Evolutionary conservation across 805 yeast genomes (phyloP).

Genomic region (Zygotorulaspora florentina): DNA sequence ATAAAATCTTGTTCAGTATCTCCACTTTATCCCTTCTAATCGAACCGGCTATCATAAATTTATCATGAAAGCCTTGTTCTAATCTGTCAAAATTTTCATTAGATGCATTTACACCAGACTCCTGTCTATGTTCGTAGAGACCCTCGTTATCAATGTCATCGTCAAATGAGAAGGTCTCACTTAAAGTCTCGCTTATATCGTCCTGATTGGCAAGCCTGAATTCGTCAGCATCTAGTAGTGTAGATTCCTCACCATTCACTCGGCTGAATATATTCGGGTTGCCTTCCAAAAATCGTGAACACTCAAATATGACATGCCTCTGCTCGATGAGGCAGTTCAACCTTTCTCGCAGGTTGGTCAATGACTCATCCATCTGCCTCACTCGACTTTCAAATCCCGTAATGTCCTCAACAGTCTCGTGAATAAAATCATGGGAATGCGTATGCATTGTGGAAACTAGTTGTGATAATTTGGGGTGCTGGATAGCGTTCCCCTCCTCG

Average conservation of each 20-base stretch:
- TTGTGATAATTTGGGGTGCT: constrained; percentile 17
- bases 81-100: constrained; percentile 37
- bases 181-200: constrained; percentile 23
- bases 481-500: constrained; percentile 22
- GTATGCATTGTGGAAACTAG: constrained; percentile 24
- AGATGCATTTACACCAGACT: constrained; percentile 1
- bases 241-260: constrained; percentile 19
- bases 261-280: constrained; percentile 33
- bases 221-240: constrained; percentile 22
- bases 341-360: constrained; percentile 54
- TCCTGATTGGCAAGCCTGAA: constrained; percentile 19
- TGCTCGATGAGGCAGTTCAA: constrained; percentile 68
- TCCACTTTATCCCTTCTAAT: constrained; percentile 66
- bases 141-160: constrained; percentile 14
- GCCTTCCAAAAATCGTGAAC: constrained; percentile 45
- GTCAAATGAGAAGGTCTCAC: constrained; percentile 28
- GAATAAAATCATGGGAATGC: constrained; percentile 41
- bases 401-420: constrained; percentile 59
- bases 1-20: constrained; percentile 73
- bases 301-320: constrained; percentile 54
- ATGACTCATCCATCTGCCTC: constrained; percentile 64
- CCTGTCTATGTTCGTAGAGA: constrained; percentile 8
- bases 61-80: constrained; percentile 37
- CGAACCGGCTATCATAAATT: constrained; percentile 60
- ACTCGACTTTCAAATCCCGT: constrained; percentile 69